These are phyloP conservation scores for Zalaria sp. DNA, from an alignment of 2,329 filamentous ascomycete species.

Conservation along the genomic window DNA sequence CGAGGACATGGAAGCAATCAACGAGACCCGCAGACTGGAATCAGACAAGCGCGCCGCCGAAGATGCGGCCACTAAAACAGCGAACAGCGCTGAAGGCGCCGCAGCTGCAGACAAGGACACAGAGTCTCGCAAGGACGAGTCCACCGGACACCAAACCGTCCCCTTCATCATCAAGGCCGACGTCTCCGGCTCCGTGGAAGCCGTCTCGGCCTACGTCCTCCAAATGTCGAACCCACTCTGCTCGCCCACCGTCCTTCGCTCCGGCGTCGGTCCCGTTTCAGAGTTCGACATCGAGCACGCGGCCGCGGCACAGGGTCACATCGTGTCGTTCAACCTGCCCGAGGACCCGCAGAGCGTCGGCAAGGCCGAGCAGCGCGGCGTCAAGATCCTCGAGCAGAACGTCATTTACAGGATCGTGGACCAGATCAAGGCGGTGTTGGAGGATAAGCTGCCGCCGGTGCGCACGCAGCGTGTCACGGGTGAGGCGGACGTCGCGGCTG, in stretches of 20 bases:
- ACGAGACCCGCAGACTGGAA: conserved; percentile 44
- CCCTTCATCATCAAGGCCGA: conserved; percentile 87
- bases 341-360: conserved; percentile 51
- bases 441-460: conserved; percentile 52
- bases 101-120: conserved; percentile 12
- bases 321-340: conserved; percentile 75
- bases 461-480: conserved; percentile 61
- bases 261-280: conserved; percentile 61
- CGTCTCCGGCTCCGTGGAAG: conserved; percentile 86
- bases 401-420: conserved; percentile 74
- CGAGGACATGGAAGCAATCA: conserved; percentile 62
- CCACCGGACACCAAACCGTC: conserved; percentile 40
- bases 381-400: conserved; percentile 71
- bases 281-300: conserved; percentile 89
- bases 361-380: conserved; percentile 55
- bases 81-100: conserved; percentile 15
- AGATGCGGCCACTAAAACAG: conserved; percentile 28
- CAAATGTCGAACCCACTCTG: conserved; percentile 78
- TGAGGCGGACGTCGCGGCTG: conserved; percentile 71
- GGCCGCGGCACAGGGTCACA: conserved; percentile 55
- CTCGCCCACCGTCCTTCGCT: conserved; percentile 59
- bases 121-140: conserved; percentile 11
- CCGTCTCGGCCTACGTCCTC: conserved; percentile 62
- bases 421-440: conserved; percentile 54
- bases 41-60: conserved; percentile 49